A percentile compares a stretch with the other conserved stretches of the same genome.
These are phyloP conservation scores for Agrostemma githago DNA, from an alignment of 148 eudicot species.

Conservation along the genomic window DNA sequence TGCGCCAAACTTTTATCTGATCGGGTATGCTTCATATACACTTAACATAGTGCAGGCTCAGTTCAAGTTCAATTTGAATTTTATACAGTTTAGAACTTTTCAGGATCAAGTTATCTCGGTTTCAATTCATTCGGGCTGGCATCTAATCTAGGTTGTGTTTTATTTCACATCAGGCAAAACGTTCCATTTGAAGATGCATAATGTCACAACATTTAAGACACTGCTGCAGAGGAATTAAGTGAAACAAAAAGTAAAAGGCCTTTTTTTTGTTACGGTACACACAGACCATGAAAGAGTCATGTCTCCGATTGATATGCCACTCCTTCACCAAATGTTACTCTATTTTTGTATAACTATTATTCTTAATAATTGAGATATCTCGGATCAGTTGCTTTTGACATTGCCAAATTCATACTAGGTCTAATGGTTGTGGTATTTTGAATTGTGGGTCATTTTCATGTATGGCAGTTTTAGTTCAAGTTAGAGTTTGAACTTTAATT, in stretches of 20 bases:
- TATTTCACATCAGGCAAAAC: not conserved
- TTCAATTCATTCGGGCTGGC: not conserved
- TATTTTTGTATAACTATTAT: no score
- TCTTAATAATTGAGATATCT: not conserved
- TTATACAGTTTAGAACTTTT: not conserved
- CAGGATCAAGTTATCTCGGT: not conserved
- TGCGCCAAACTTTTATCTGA: not conserved
- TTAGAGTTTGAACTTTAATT: not conserved
- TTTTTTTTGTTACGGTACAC: not conserved
- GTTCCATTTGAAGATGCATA: not conserved
- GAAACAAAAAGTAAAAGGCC: not conserved
- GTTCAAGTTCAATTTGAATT: not conserved
- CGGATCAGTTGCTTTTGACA: not conserved
- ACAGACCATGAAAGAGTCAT: not conserved
- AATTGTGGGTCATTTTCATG: not conserved
- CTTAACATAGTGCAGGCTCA: not conserved
- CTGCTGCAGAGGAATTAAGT: not conserved
- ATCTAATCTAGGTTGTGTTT: not conserved
- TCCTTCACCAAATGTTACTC: no score
- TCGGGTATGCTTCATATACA: no score
- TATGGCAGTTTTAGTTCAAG: not conserved
- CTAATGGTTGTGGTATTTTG: not conserved
- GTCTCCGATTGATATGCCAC: not conserved
- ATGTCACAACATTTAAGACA: not conserved
- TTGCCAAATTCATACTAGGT: not conserved